A percentile compares a stretch with the other conserved stretches of the same genome.
Evolutionary conservation across 1,284 basidiomycete species (phyloP).

Genomic region (Ustilago bromivora): DNA sequence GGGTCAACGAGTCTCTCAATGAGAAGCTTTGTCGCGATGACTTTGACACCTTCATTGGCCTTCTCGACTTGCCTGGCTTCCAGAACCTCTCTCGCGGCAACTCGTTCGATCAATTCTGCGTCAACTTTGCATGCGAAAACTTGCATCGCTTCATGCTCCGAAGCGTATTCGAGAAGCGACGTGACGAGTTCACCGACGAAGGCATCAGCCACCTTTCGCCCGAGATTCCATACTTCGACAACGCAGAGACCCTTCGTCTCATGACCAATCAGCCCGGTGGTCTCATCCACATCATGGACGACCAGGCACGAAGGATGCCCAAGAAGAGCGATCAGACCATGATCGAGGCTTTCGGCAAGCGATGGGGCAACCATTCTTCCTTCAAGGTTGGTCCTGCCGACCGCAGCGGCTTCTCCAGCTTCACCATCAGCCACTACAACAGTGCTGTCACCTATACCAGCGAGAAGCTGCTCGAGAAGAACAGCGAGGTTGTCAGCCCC

Average conservation of each 20-base stretch:
- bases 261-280: conserved; percentile 89
- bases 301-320: conserved; percentile 85
- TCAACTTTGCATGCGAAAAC: conserved; percentile 95
- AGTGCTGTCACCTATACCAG: conserved; percentile 91
- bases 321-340: conserved; percentile 94
- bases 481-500: conserved; percentile 88
- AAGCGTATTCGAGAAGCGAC: conserved; percentile 81
- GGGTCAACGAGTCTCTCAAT: conserved; percentile 97
- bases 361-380: conserved; percentile 91
- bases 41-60: conserved; percentile 83
- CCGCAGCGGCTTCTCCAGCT: conserved; percentile 83
- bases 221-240: conserved; percentile 86
- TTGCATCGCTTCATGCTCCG: conserved; percentile 86
- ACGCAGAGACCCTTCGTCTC: conserved; percentile 87
- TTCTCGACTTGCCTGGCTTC: conserved; percentile 94
- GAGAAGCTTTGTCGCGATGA: conserved; percentile 76
- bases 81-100: conserved; percentile 77
- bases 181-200: conserved; percentile 85
- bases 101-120: conserved; percentile 93
- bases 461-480: conserved; percentile 88
- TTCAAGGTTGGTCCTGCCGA: conserved; percentile 75
- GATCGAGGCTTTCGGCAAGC: conserved; percentile 92
- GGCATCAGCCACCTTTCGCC: conserved; percentile 81
- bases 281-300: conserved; percentile 96
- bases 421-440: conserved; percentile 91